Conservation (phyloP, 371 early-diverging fungal species). For the Blastocladiella emersonii region DNA sequence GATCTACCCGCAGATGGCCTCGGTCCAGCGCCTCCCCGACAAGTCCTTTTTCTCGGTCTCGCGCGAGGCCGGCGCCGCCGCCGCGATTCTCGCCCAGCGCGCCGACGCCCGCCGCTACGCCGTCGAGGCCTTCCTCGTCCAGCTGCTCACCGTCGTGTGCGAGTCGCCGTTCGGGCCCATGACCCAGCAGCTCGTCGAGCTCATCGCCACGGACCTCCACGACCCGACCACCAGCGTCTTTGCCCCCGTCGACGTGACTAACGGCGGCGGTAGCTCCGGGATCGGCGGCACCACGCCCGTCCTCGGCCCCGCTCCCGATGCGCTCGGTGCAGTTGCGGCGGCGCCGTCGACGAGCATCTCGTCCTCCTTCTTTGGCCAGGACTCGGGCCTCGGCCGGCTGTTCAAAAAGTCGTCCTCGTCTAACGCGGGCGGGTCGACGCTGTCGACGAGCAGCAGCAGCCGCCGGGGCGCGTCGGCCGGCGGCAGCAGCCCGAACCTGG, state of each 20-base stretch:
- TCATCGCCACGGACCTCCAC: background rate
- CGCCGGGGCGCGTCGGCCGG: background rate
- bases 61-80: constrained; percentile 28
- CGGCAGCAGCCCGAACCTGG: background rate
- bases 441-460: too few species aligned
- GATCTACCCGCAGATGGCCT: background rate
- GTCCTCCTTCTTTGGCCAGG: background rate
- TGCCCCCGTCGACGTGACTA: background rate
- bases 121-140: background rate
- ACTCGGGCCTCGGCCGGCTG: background rate
- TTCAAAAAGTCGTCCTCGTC: constrained; percentile 12
- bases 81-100: background rate
- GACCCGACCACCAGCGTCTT: constrained; percentile 15
- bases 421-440: background rate
- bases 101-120: background rate
- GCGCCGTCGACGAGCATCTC: too few species aligned
- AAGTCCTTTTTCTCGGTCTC: constrained; percentile 59
- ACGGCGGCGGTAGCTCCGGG: background rate
- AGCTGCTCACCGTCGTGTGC: background rate
- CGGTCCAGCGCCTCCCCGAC: constrained; percentile 58
- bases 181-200: constrained; percentile 1
- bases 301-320: background rate
- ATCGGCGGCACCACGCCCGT: background rate
- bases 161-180: background rate
- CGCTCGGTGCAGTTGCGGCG: too few species aligned